Evolutionary conservation across 2,329 filamentous ascomycete species (phyloP).

Genomic region (Coniochaeta sp.): DNA sequence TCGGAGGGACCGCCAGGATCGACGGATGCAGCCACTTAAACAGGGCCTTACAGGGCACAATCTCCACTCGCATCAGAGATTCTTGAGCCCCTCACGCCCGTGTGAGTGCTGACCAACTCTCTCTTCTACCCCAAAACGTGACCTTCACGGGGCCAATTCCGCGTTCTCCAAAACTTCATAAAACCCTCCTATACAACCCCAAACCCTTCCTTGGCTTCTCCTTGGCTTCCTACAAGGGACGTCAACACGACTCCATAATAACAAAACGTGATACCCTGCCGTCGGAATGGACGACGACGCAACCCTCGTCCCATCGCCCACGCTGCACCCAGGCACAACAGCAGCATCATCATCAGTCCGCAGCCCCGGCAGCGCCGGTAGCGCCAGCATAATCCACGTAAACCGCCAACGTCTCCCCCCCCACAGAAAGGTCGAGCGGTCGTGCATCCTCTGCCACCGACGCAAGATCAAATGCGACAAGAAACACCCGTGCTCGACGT

Average conservation of each 20-base stretch:
- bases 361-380: too few species aligned
- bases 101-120: too few species aligned
- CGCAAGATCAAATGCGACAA: slow-evolving; percentile 20
- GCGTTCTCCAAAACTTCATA: not conserved
- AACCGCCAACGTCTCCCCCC: too few species aligned
- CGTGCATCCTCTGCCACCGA: slow-evolving; percentile 17
- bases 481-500: slow-evolving; percentile 15
- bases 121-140: too few species aligned
- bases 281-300: not conserved
- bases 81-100: too few species aligned
- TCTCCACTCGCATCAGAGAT: not conserved
- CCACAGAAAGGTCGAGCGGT: slow-evolving; percentile 13
- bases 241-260: too few species aligned
- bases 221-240: too few species aligned
- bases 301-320: not conserved
- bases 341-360: not conserved
- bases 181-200: too few species aligned
- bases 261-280: too few species aligned
- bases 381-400: too few species aligned
- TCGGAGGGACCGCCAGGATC: too few species aligned
- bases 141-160: not conserved
- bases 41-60: not conserved
- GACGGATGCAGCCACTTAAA: not conserved
- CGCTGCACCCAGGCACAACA: not conserved
- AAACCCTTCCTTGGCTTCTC: too few species aligned